These are phyloP conservation scores for Yamadazyma olivae DNA, from an alignment of 805 yeast species.

Conservation along the genomic window DNA sequence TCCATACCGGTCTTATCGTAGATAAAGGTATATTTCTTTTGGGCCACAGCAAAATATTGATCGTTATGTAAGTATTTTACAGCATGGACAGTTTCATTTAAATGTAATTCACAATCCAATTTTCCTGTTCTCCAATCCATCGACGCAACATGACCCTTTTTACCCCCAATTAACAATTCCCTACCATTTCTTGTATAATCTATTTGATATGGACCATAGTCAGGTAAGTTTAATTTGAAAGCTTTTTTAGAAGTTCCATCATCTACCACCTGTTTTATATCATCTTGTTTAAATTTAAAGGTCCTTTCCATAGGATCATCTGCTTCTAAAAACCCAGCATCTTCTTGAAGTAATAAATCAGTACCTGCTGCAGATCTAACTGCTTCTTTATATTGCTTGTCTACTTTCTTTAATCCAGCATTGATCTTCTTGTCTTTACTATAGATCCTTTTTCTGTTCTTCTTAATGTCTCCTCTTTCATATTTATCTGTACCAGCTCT, in stretches of 20 bases:
- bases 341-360: conserved; percentile 81
- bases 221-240: conserved; percentile 66
- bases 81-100: conserved; percentile 87
- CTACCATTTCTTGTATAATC: conserved; percentile 90
- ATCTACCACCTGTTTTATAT: conserved; percentile 75
- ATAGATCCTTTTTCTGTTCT: conserved; percentile 20
- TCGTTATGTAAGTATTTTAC: conserved; percentile 90
- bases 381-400: conserved; percentile 72
- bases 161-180: conserved; percentile 78
- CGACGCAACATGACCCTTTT: conserved; percentile 91
- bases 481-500: conserved; percentile 23
- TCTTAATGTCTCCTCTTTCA: conserved; percentile 21
- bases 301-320: conserved; percentile 93
- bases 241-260: conserved; percentile 69
- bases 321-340: conserved; percentile 83
- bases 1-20: conserved; percentile 91
- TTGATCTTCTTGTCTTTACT: conserved; percentile 60
- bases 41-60: conserved; percentile 95
- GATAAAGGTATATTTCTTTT: conserved; percentile 88
- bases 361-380: conserved; percentile 82
- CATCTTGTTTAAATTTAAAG: conserved; percentile 77
- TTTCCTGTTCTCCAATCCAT: conserved; percentile 93
- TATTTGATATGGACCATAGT: conserved; percentile 81
- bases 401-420: conserved; percentile 64
- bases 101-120: conserved; percentile 74